These are phyloP conservation scores for Urostyla sp. DNA, from an alignment of 73 alveolate genomes.

Conservation along the genomic window DNA sequence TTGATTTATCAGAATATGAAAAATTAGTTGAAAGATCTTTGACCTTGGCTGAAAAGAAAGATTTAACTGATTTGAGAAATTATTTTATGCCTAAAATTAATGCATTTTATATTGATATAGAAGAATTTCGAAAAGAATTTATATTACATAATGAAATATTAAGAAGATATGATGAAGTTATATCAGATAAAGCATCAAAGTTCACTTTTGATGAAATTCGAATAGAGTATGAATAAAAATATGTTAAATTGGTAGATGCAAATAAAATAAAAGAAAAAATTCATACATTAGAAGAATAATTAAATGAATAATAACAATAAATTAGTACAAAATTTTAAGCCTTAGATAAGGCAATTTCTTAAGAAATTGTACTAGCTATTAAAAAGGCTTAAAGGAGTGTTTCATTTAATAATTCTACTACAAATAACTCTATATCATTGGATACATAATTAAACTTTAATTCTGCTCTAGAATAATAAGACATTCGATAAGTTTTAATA, in stretches of 20 bases:
- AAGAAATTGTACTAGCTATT: slow-evolving; percentile 13
- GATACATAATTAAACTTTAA: too few relatives aligned
- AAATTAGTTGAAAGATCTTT: not conserved
- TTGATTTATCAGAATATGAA: not conserved
- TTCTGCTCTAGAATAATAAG: not conserved
- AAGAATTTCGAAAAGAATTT: not conserved
- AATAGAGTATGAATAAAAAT: not conserved
- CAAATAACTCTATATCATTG: too few relatives aligned
- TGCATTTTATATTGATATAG: not conserved
- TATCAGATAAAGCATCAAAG: slow-evolving; percentile 33
- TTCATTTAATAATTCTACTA: too few relatives aligned
- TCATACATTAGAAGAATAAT: not conserved
- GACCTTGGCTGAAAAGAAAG: not conserved
- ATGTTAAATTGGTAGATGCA: not conserved
- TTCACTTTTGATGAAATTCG: not conserved
- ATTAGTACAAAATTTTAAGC: not conserved
- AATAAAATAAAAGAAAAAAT: not conserved
- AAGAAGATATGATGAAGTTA: slow-evolving; percentile 47
- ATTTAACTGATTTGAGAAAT: not conserved
- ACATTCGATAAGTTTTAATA: not conserved
- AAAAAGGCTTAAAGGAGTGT: slow-evolving; percentile 8
- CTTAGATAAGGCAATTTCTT: not conserved
- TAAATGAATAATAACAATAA: not conserved
- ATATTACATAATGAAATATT: slow-evolving; percentile 21
- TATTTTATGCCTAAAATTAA: slow-evolving; percentile 4